Conservation (phyloP, 768 basidiomycete species). For the Leucocoprinus sp. region DNA sequence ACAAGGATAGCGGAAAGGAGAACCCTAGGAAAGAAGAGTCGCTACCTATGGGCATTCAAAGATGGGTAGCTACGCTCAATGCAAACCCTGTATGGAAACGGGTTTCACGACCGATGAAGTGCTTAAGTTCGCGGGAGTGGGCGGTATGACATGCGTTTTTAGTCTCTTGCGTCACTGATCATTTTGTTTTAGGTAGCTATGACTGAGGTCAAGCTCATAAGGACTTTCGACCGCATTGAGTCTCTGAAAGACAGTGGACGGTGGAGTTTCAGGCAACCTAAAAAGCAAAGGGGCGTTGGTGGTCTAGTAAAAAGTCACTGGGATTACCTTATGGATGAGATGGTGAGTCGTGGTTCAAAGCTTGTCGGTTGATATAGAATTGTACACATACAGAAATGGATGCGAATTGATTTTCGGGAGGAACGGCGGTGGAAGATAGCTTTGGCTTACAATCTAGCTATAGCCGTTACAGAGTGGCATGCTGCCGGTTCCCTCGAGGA, state of each 20-base stretch:
- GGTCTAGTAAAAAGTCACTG: slow-evolving; percentile 78
- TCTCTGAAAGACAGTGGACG: slow-evolving; percentile 65
- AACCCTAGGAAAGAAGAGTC: slow-evolving; percentile 53
- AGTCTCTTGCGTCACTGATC: background rate
- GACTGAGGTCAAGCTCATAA: slow-evolving; percentile 66
- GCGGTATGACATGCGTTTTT: slow-evolving; percentile 41
- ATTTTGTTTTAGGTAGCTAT: slow-evolving; percentile 57
- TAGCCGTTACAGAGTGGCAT: slow-evolving; percentile 85
- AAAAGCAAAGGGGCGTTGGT: slow-evolving; percentile 80
- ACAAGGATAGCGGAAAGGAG: slow-evolving; percentile 41
- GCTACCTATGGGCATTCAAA: slow-evolving; percentile 53
- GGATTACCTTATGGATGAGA: slow-evolving; percentile 95
- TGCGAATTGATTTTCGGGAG: slow-evolving; percentile 91
- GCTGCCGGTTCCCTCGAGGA: slow-evolving; percentile 56
- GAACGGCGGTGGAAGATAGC: slow-evolving; percentile 90
- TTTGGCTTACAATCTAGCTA: slow-evolving; percentile 74
- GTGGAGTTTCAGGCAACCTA: slow-evolving; percentile 94
- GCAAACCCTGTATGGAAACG: slow-evolving; percentile 73
- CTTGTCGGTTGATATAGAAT: slow-evolving; percentile 3
- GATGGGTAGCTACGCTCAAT: slow-evolving; percentile 67
- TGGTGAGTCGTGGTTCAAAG: slow-evolving; percentile 45
- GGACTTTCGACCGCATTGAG: slow-evolving; percentile 82
- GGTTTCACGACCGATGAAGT: slow-evolving; percentile 66
- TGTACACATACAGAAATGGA: slow-evolving; percentile 69
- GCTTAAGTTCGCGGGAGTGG: slow-evolving; percentile 77